Evolutionary conservation across 1,284 basidiomycete species (phyloP).

Genomic region (Rhodofomes roseus): DNA sequence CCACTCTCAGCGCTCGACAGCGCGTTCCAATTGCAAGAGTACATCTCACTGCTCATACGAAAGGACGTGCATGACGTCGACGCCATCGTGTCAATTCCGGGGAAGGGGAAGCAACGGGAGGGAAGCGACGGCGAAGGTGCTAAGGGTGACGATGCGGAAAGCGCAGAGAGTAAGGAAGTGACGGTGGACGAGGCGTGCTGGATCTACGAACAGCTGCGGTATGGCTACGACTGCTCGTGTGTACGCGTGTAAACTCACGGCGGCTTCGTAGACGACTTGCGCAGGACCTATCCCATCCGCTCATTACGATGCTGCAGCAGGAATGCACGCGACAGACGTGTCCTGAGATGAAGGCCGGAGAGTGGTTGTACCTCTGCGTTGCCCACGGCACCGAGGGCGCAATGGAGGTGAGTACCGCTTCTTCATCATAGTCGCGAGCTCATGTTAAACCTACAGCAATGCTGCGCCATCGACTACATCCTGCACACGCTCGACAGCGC

Average conservation of each 20-base stretch:
- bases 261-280: constrained; percentile 70
- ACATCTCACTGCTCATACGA: constrained; percentile 84
- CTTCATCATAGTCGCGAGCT: neutral
- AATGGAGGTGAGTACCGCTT: constrained; percentile 52
- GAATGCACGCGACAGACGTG: constrained; percentile 84
- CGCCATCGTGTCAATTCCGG: constrained; percentile 76
- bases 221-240: constrained; percentile 21
- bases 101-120: constrained; percentile 21
- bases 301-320: constrained; percentile 82
- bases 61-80: constrained; percentile 87
- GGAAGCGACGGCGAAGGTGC: constrained; percentile 26
- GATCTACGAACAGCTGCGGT: constrained; percentile 95
- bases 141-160: constrained; percentile 34
- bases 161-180: constrained; percentile 42
- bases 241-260: neutral
- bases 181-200: constrained; percentile 82
- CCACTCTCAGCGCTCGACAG: constrained; percentile 75
- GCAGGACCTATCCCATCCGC: constrained; percentile 86
- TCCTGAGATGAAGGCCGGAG: constrained; percentile 95
- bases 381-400: constrained; percentile 81
- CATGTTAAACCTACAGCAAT: constrained; percentile 53
- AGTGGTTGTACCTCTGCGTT: constrained; percentile 96
- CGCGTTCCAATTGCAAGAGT: constrained; percentile 94
- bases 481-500: constrained; percentile 93
- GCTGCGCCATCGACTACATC: constrained; percentile 97